A percentile compares a stretch with the other conserved stretches of the same genome.
Evolutionary conservation across 164 flowering plant genomes (phyloP).

Genomic region (Nelumbo lutea): DNA sequence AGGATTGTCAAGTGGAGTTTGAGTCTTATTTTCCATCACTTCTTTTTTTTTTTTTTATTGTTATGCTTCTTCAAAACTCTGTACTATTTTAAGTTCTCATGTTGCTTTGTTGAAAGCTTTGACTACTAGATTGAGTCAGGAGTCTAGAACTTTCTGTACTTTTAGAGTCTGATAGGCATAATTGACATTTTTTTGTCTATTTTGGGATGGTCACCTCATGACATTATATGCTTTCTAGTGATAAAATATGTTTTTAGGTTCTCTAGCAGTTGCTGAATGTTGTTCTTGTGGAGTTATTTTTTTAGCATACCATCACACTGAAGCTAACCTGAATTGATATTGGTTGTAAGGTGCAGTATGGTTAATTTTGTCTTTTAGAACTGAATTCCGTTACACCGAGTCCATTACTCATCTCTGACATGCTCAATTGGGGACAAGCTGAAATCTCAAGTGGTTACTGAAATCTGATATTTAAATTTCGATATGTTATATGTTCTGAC

Average conservation of each 20-base stretch:
- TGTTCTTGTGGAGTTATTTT: too few relatives aligned
- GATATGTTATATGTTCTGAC: neutral
- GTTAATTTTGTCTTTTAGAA: neutral
- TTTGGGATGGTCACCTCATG: constrained; percentile 6
- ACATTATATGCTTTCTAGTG: too few relatives aligned
- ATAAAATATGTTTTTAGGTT: too few relatives aligned
- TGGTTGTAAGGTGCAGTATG: neutral
- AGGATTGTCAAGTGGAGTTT: constrained; percentile 20
- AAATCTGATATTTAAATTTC: too few relatives aligned
- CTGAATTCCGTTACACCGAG: neutral
- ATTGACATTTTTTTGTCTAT: neutral
- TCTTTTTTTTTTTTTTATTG: neutral
- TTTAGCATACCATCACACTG: too few relatives aligned
- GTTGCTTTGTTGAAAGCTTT: constrained; percentile 21
- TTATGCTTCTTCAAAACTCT: constrained; percentile 11
- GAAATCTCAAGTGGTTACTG: too few relatives aligned
- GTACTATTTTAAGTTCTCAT: constrained; percentile 18
- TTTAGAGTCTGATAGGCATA: constrained; percentile 4
- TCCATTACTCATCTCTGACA: too few relatives aligned
- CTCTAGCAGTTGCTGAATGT: too few relatives aligned
- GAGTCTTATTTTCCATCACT: constrained; percentile 13
- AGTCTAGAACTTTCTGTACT: neutral
- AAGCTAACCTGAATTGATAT: too few relatives aligned
- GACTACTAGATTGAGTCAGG: constrained; percentile 6
- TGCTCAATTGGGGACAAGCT: too few relatives aligned